Evolutionary conservation across 2,329 filamentous ascomycete species (phyloP).

Genomic region (Ophiosphaerella korrae): DNA sequence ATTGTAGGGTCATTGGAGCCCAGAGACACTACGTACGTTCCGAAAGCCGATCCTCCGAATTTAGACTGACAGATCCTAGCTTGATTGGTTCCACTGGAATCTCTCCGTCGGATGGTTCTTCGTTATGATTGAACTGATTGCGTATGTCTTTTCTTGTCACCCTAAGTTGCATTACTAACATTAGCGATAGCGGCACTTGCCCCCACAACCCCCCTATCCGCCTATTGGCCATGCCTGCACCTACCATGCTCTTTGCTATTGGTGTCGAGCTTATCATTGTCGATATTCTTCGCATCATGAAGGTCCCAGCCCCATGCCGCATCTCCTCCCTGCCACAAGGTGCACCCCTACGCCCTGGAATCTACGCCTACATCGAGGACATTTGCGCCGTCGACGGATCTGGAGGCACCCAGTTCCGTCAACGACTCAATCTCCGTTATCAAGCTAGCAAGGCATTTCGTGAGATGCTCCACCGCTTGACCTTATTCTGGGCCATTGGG

Average conservation of each 20-base stretch:
- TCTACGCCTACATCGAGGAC: conserved; percentile 62
- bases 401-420: conserved; percentile 59
- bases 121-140: conserved; percentile 62
- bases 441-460: conserved; percentile 60
- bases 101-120: conserved; percentile 60
- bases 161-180: conserved; percentile 8
- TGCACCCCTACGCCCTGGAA: conserved; percentile 57
- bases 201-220: conserved; percentile 57
- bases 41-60: neutral
- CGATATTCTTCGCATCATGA: conserved; percentile 54
- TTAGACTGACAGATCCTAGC: conserved; percentile 32
- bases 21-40: conserved; percentile 47
- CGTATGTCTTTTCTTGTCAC: conserved; percentile 39
- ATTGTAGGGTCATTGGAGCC: conserved; percentile 58
- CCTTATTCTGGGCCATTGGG: conserved; percentile 59
- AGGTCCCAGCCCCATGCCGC: conserved; percentile 55
- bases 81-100: conserved; percentile 65
- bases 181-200: conserved; percentile 48
- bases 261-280: conserved; percentile 57
- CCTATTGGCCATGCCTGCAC: conserved; percentile 58
- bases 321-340: conserved; percentile 59
- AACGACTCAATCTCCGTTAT: conserved; percentile 58
- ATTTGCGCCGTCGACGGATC: conserved; percentile 59
- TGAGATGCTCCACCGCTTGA: conserved; percentile 58
- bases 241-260: conserved; percentile 59